Conservation (phyloP, 1,139 yeast genomes). For the Komagataea norvegica region DNA sequence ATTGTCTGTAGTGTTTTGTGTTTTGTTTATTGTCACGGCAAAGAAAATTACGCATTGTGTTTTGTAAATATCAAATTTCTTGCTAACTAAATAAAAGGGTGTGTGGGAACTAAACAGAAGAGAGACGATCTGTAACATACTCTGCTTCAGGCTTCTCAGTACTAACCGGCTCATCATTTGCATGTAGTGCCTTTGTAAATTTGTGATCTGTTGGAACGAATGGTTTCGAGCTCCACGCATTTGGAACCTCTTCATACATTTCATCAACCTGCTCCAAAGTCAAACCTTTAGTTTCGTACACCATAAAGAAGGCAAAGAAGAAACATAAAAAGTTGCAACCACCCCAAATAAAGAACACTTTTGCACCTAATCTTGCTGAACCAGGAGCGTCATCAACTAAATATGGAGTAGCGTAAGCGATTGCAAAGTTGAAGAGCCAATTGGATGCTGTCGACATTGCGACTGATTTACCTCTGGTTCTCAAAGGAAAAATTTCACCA, state of each 20-base stretch:
- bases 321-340: conserved; percentile 38
- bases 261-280: conserved; percentile 64
- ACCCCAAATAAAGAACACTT: conserved; percentile 75
- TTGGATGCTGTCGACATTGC: conserved; percentile 72
- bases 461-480: conserved; percentile 71
- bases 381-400: conserved; percentile 60
- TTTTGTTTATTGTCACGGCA: too few species aligned
- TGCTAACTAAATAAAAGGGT: neutral
- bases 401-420: conserved; percentile 70
- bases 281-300: conserved; percentile 64
- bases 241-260: conserved; percentile 40
- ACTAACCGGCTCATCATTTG: conserved; percentile 5
- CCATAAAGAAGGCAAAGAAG: conserved; percentile 51
- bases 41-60: too few species aligned
- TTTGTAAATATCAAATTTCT: too few species aligned
- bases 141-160: conserved; percentile 9
- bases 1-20: too few species aligned
- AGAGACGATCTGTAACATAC: neutral
- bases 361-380: conserved; percentile 56
- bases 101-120: neutral
- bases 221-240: conserved; percentile 41
- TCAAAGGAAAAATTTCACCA: conserved; percentile 69
- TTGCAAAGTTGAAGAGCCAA: conserved; percentile 73
- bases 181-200: conserved; percentile 14
- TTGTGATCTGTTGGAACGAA: conserved; percentile 41